These are phyloP conservation scores for Kalmanozyma brasiliensis DNA, from an alignment of 1,284 basidiomycete genomes.

Conservation along the genomic window DNA sequence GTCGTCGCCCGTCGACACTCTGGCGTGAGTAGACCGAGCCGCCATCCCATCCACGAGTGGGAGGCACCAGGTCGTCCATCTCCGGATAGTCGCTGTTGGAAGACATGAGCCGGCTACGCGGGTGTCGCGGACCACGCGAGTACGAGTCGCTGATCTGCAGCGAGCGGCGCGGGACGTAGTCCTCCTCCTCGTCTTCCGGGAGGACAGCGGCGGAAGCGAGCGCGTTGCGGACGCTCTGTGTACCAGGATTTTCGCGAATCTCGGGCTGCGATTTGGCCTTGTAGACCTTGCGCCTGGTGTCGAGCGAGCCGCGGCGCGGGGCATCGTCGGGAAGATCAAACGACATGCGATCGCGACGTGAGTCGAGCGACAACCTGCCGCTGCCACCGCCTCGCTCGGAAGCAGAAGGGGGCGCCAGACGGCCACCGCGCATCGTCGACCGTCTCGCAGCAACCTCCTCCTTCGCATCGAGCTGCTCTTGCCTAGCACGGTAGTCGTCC, in stretches of 20 bases:
- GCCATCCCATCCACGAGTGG: conserved; percentile 18
- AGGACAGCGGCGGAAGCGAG: conserved; percentile 22
- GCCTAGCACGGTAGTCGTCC: conserved; percentile 42
- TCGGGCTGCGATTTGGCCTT: conserved; percentile 25
- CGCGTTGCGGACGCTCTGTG: conserved; percentile 14
- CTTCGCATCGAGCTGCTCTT: conserved; percentile 20
- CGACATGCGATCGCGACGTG: conserved; percentile 10
- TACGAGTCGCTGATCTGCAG: conserved; percentile 8
- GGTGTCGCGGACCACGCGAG: conserved; percentile 5
- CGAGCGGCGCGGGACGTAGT: conserved; percentile 3
- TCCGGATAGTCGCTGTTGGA: conserved; percentile 22
- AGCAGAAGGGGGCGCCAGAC: conserved; percentile 16
- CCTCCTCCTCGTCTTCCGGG: conserved; percentile 1
- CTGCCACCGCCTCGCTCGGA: conserved; percentile 10
- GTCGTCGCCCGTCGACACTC: conserved; percentile 19
- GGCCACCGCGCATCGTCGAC: conserved; percentile 15
- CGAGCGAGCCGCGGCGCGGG: conserved; percentile 27
- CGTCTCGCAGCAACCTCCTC: conserved; percentile 2
- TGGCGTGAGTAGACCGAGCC: conserved; percentile 17
- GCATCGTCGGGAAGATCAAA: conserved; percentile 13
- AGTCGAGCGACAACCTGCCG: conserved; percentile 15
- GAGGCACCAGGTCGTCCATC: conserved; percentile 42
- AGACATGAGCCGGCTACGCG: conserved; percentile 14
- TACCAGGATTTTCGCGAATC: conserved; percentile 4
- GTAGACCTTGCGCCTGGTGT: conserved; percentile 16